Evolutionary conservation across 1,284 basidiomycete species (phyloP), one percentile per base, ranked within the genome.

Genomic region (Tilletia setariae): DNA sequence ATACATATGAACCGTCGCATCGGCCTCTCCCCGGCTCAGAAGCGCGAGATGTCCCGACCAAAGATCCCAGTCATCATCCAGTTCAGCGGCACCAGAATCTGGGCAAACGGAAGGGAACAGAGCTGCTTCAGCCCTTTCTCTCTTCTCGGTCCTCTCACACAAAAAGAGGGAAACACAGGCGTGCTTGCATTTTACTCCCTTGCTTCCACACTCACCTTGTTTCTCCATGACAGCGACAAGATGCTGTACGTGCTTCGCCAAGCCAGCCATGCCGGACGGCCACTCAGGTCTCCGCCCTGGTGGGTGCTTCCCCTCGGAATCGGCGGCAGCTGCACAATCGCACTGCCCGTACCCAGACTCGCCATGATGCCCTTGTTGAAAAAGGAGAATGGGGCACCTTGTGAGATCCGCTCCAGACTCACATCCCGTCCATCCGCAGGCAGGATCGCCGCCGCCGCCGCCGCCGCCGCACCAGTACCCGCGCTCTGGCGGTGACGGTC

Each of bases 191-290:
- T n/a, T n/a, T n/a, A n/a, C n/a, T n/a, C n/a, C n/a, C n/a, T n/a
- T n/a, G n/a, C n/a, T n/a, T n/a, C n/a, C n/a, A n/a, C n/a, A 53
- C 51, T 6, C 67, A 68, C 67, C 0, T 90, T 90, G 82, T 93
- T 94, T 79, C 90, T 84, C 79, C 87, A 80, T 74, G 89, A 90
- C 72, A 94, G 84, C 1, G 90, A 89, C 86, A 89, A 88, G 4
- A 89, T 90, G 77, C 90, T 90, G 83, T 92, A 91, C 1, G 91
- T 90, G 28, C 88, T 89, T 68, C 90, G 85, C 91, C 91, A 91
- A 47, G 91, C 83, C 30, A 91, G 83, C 89, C 90, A 92, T n/a
- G 90, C 90, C 46, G 76, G 63, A 32, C 68, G 68, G n/a, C 84
- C 74, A 73, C 79, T 89, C 69, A 71, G 87, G 84, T 72, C 78